phyloP scores from a whole-genome alignment of 176 grass and related monocot genomes.

The Olyra latifolia region DNA sequence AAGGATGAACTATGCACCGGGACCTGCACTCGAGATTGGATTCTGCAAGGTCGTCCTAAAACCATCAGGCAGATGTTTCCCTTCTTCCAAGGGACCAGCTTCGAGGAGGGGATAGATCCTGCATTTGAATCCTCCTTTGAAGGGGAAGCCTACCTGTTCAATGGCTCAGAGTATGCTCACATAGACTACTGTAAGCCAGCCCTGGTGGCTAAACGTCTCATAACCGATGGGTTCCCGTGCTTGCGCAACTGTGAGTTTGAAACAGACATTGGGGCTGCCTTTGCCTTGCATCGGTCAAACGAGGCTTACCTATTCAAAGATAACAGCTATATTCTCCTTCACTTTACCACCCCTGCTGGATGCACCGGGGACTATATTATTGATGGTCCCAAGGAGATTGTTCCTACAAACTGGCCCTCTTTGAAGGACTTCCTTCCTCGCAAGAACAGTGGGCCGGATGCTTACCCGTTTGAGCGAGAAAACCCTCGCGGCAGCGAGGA shows the following conservation, averaged over 20 bases:
- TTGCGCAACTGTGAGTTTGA: neutral
- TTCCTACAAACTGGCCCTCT: neutral
- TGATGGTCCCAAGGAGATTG: neutral
- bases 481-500: too few relatives aligned
- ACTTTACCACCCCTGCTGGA: neutral
- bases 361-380: neutral
- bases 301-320: slow-evolving; percentile 5
- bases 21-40: neutral
- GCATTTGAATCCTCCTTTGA: slow-evolving; percentile 10
- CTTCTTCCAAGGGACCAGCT: neutral
- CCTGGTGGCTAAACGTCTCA: neutral
- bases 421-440: neutral
- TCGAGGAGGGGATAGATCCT: neutral
- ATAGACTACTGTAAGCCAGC: neutral
- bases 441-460: neutral
- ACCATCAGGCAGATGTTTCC: slow-evolving; percentile 18
- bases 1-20: neutral
- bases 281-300: neutral
- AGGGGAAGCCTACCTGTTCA: neutral
- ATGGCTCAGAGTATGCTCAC: neutral
- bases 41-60: neutral
- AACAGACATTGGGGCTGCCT: slow-evolving; percentile 9
- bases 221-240: neutral
- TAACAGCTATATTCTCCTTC: neutral
- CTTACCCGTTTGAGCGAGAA: neutral